phyloP scores from a whole-genome alignment of 768 basidiomycete species.

The Punctularia strigosozonata region DNA sequence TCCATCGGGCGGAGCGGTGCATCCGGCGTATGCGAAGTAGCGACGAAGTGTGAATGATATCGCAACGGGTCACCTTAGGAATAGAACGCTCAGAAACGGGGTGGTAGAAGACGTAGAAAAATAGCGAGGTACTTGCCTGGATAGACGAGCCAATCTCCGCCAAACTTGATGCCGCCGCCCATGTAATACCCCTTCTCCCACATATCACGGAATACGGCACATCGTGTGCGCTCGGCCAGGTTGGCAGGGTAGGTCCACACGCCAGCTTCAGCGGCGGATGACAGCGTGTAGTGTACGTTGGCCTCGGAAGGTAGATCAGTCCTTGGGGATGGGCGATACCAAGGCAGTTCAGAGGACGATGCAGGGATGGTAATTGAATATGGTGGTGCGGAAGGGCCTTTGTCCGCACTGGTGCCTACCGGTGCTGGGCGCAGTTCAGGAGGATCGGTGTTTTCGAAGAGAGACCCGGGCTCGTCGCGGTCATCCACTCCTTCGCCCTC shows the following conservation, averaged over 20 bases:
- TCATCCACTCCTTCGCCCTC: constrained; percentile 8
- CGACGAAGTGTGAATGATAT: constrained; percentile 94
- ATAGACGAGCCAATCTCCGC: constrained; percentile 93
- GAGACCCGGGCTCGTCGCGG: background rate
- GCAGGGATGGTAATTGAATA: constrained; percentile 61
- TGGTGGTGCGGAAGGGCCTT: constrained; percentile 6
- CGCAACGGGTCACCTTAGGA: constrained; percentile 81
- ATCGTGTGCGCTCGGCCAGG: constrained; percentile 57
- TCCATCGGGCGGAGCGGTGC: constrained; percentile 74
- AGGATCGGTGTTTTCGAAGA: too few relatives aligned
- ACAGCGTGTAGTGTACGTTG: constrained; percentile 41
- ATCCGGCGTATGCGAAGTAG: constrained; percentile 53
- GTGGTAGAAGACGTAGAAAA: background rate
- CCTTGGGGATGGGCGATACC: constrained; percentile 51
- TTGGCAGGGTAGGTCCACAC: constrained; percentile 70
- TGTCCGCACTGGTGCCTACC: too few relatives aligned
- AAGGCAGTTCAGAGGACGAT: constrained; percentile 46
- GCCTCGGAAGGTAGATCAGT: too few relatives aligned
- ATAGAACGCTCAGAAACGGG: background rate
- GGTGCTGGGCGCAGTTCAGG: too few relatives aligned
- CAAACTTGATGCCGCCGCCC: constrained; percentile 88
- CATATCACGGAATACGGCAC: constrained; percentile 67
- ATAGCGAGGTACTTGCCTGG: constrained; percentile 48
- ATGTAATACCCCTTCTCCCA: constrained; percentile 81
- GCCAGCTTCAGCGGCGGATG: constrained; percentile 49